These are phyloP conservation scores for Phytophthora chlamydospora DNA, from an alignment of 352 stramenopile genomes.

Conservation along the genomic window DNA sequence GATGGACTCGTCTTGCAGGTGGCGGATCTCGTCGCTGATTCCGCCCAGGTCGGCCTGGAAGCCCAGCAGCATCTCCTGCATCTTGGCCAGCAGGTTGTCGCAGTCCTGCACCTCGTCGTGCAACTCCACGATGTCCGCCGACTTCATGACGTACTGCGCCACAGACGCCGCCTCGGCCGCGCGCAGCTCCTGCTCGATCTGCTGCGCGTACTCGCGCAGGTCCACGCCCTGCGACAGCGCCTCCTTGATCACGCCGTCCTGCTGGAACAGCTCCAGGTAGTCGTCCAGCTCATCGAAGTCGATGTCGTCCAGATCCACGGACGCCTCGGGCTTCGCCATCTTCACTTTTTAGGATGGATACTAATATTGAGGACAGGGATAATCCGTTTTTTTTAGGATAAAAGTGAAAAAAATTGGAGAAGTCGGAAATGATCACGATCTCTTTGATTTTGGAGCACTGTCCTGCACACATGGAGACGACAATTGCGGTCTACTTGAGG, in stretches of 20 bases:
- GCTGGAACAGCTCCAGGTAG: conserved; percentile 94
- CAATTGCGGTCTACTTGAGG: conserved; percentile 22
- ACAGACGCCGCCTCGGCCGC: conserved; percentile 86
- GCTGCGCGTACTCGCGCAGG: conserved; percentile 88
- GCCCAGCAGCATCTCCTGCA: conserved; percentile 98
- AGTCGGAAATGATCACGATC: no score
- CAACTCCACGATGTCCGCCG: conserved; percentile 90
- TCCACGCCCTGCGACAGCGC: conserved; percentile 92
- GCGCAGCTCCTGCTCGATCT: conserved; percentile 91
- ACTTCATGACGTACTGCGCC: conserved; percentile 88
- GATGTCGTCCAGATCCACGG: conserved; percentile 87
- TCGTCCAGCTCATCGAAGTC: conserved; percentile 94
- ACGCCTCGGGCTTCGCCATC: conserved; percentile 20
- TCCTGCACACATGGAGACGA: no score
- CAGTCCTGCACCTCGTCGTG: conserved; percentile 96
- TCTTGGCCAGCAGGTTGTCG: conserved; percentile 95
- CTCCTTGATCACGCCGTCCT: conserved; percentile 93
- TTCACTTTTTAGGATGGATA: conserved; percentile 2
- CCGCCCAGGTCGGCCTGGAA: conserved; percentile 98
- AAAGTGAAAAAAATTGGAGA: no score
- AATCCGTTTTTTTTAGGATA: no score
- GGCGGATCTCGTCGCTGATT: conserved; percentile 97
- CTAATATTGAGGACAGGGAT: no score
- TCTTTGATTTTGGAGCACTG: neutral
- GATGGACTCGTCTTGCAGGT: conserved; percentile 96